phyloP scores from a whole-genome alignment of 2,329 filamentous ascomycete genomes.

The Pseudogymnoascus sp. region DNA sequence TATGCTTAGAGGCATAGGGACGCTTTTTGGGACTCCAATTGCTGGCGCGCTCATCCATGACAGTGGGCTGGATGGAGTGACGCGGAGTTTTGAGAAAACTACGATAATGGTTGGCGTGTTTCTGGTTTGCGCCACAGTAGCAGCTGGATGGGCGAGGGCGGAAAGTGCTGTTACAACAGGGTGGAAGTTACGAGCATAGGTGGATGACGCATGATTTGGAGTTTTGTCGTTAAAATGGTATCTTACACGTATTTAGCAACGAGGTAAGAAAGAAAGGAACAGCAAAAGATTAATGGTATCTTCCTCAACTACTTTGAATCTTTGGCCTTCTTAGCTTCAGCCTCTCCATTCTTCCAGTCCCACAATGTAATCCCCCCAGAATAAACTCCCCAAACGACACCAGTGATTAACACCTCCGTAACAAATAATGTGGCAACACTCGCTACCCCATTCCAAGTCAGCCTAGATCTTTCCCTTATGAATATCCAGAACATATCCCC shows the following conservation, averaged over 20 bases:
- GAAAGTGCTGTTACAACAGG: slow-evolving; percentile 3
- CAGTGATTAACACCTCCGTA: not conserved
- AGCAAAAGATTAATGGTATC: not conserved
- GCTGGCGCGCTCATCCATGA: slow-evolving; percentile 25
- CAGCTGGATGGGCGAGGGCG: slow-evolving; percentile 7
- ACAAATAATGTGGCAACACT: not conserved
- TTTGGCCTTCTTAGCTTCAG: not conserved
- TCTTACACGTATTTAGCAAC: not conserved
- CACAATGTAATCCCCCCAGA: not conserved
- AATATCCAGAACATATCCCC: not conserved
- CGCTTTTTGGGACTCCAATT: slow-evolving; percentile 19
- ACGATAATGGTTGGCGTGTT: slow-evolving; percentile 9
- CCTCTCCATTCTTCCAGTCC: not conserved
- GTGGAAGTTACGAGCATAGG: slow-evolving; percentile 5
- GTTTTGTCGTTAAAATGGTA: not conserved
- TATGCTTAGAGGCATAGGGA: slow-evolving; percentile 20
- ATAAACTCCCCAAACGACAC: not conserved
- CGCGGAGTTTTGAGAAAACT: not conserved
- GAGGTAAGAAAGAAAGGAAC: not conserved
- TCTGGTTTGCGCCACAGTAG: slow-evolving; percentile 6
- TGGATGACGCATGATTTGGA: not conserved
- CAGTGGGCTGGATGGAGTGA: slow-evolving; percentile 38
- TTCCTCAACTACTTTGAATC: not conserved
- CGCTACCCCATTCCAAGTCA: not conserved
- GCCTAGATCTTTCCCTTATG: not conserved